Conservation (phyloP, 352 stramenopile genomes). For the Phytophthora foliorum region DNA sequence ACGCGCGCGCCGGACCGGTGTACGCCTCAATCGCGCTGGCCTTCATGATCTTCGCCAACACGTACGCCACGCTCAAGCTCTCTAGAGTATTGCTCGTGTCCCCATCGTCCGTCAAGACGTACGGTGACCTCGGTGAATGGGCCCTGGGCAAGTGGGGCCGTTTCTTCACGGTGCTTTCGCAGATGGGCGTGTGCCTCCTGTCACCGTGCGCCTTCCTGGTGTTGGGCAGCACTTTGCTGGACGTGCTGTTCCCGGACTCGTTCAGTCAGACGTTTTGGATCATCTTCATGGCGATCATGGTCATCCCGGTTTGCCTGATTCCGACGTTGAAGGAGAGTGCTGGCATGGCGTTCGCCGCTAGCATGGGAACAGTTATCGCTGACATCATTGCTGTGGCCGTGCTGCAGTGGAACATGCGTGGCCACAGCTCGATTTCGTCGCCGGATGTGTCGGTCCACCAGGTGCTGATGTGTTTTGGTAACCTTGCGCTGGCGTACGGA, state of each 20-base stretch:
- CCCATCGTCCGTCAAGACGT: constrained; percentile 60
- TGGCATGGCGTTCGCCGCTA: constrained; percentile 50
- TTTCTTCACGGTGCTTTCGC: constrained; percentile 35
- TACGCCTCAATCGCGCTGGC: constrained; percentile 36
- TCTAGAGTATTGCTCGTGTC: constrained; percentile 56
- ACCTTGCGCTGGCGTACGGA: constrained; percentile 53
- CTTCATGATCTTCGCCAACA: constrained; percentile 44
- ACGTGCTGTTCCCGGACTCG: constrained; percentile 46
- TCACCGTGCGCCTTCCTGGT: constrained; percentile 49
- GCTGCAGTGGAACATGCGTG: constrained; percentile 48
- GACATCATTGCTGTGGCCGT: constrained; percentile 40
- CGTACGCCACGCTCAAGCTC: constrained; percentile 60
- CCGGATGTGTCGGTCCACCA: constrained; percentile 45
- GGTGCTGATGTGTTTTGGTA: constrained; percentile 50
- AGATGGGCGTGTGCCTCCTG: constrained; percentile 45
- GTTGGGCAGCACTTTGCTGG: constrained; percentile 42
- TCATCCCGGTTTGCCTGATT: constrained; percentile 46
- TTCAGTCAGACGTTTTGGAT: constrained; percentile 48
- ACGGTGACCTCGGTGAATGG: constrained; percentile 54
- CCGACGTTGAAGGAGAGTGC: constrained; percentile 24
- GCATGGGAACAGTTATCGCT: constrained; percentile 49
- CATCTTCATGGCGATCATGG: constrained; percentile 49
- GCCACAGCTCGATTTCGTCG: constrained; percentile 37
- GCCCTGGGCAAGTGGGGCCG: constrained; percentile 44
- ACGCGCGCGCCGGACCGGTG: constrained; percentile 53